Evolutionary conservation across 805 yeast species (phyloP).

Genomic region (Hanseniaspora singularis): DNA sequence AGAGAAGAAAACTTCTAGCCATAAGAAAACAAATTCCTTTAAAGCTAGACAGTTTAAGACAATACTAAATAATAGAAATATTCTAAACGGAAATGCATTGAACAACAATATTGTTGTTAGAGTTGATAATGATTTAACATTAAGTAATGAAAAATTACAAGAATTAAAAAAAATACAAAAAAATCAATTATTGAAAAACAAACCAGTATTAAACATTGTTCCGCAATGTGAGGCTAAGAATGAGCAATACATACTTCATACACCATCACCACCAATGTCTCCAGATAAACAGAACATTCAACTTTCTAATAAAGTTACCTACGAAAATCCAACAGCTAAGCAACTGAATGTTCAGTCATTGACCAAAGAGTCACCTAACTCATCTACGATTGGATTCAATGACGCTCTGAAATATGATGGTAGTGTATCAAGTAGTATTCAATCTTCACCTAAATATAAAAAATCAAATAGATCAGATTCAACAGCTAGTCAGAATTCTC

Average conservation of each 20-base stretch:
- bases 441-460: constrained; percentile 16
- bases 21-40: constrained; percentile 29
- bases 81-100: constrained; percentile 22
- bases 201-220: not conserved
- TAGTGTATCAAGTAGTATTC: constrained; percentile 1
- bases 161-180: constrained; percentile 1
- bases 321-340: constrained; percentile 12
- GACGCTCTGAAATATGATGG: not conserved
- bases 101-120: constrained; percentile 11
- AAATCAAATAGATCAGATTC: constrained; percentile 21
- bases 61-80: constrained; percentile 25
- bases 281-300: constrained; percentile 5
- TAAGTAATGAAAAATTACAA: not conserved
- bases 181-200: not conserved
- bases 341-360: constrained; percentile 1
- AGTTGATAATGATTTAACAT: not conserved
- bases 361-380: not conserved
- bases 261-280: constrained; percentile 15
- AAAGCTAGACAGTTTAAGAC: constrained; percentile 29
- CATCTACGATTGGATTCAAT: not conserved
- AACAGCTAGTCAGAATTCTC: not conserved
- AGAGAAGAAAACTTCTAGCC: constrained; percentile 18
- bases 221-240: not conserved
- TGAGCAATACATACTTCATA: not conserved
- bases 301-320: constrained; percentile 3